A percentile compares a stretch with the other conserved stretches of the same genome.
Evolutionary conservation across 2,329 filamentous ascomycete genomes (phyloP).

Genomic region (Seiridium unicorne): DNA sequence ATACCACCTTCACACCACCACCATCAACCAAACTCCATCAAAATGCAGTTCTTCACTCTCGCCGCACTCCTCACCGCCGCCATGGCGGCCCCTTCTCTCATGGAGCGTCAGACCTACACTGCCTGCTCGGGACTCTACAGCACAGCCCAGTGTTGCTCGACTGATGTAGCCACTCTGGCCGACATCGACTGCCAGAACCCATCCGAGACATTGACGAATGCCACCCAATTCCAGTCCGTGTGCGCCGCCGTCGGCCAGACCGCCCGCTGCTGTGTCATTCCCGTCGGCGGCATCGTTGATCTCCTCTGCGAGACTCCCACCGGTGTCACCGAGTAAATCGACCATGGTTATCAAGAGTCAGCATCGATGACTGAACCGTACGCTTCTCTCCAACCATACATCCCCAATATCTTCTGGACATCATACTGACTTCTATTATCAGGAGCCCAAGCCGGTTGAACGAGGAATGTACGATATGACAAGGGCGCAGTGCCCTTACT

Average conservation of each 20-base stretch:
- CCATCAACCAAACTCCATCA: neutral
- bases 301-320: constrained; percentile 8
- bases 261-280: constrained; percentile 50
- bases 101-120: constrained; percentile 25
- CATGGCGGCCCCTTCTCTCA: constrained; percentile 5
- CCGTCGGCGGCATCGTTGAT: constrained; percentile 36
- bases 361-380: too few species aligned
- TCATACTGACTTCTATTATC: neutral
- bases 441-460: neutral
- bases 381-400: too few species aligned
- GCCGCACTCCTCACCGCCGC: constrained; percentile 8
- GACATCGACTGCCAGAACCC: constrained; percentile 49
- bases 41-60: constrained; percentile 9
- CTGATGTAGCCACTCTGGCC: constrained; percentile 49
- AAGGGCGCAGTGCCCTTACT: neutral
- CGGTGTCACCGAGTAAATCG: constrained; percentile 7
- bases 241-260: constrained; percentile 41
- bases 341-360: too few species aligned
- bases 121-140: constrained; percentile 42
- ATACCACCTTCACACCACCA: neutral
- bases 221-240: constrained; percentile 40
- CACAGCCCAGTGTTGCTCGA: constrained; percentile 57
- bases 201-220: constrained; percentile 30
- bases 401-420: too few species aligned
- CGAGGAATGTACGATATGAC: neutral